Evolutionary conservation across 78 protist species (phyloP).

Genomic region (Anaeramoeba flamelloides): DNA sequence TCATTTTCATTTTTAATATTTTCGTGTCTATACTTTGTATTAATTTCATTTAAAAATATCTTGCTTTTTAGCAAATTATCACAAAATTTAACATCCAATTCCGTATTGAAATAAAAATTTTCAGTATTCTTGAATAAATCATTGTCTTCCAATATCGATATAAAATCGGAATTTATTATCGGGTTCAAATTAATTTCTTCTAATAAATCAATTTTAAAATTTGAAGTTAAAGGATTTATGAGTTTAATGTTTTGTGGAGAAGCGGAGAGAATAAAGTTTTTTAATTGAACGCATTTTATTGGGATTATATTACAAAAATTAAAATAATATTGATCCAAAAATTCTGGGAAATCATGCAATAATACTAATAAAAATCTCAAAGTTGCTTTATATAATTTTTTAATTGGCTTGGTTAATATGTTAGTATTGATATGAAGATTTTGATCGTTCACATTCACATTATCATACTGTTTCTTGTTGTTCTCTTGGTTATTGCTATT

Average conservation of each 20-base stretch:
- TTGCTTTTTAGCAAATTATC: too few species aligned
- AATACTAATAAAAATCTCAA: conserved; percentile 58
- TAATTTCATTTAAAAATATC: too few species aligned
- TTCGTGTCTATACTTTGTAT: too few species aligned
- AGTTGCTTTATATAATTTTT: conserved; percentile 63
- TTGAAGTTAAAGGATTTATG: conserved; percentile 87
- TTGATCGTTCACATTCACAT: conserved; percentile 50
- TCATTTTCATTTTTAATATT: too few species aligned
- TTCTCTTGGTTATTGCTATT: too few species aligned
- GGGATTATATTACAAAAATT: conserved; percentile 83
- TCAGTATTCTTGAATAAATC: too few species aligned
- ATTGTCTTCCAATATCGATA: too few species aligned
- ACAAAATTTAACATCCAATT: too few species aligned
- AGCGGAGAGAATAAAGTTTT: conserved; percentile 82
- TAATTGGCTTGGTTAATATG: conserved; percentile 41
- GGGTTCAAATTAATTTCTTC: conserved; percentile 76
- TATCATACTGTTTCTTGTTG: too few species aligned
- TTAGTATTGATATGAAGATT: conserved; percentile 46
- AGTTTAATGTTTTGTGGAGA: conserved; percentile 75
- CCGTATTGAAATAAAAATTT: too few species aligned
- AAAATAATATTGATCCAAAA: conserved; percentile 79
- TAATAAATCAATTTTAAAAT: conserved; percentile 65
- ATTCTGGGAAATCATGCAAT: conserved; percentile 96
- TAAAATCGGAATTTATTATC: conserved; percentile 30
- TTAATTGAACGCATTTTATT: conserved; percentile 72